Evolutionary conservation across 352 stramenopile genomes (phyloP).

Genomic region (Phytophthora quininea): DNA sequence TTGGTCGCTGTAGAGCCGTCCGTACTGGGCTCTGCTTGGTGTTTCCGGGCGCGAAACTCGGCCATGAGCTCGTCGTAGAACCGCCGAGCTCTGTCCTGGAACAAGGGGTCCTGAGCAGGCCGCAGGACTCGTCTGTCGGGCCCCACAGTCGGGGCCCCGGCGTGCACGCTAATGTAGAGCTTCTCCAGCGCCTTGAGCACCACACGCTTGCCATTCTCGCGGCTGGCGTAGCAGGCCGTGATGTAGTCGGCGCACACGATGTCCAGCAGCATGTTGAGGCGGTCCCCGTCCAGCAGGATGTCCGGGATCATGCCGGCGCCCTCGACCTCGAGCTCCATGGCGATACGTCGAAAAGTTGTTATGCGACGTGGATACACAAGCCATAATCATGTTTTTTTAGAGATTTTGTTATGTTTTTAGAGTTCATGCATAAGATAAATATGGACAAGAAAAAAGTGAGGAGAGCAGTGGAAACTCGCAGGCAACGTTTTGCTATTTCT

Average conservation of each 20-base stretch:
- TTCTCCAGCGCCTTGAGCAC: slow-evolving; percentile 82
- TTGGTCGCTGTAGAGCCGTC: slow-evolving; percentile 21
- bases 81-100: slow-evolving; percentile 48
- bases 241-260: slow-evolving; percentile 88
- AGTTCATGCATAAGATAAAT: too few relatives aligned
- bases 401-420: too few relatives aligned
- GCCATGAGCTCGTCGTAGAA: slow-evolving; percentile 72
- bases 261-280: slow-evolving; percentile 86
- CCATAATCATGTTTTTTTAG: too few relatives aligned
- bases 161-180: slow-evolving; percentile 78
- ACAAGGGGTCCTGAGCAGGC: slow-evolving; percentile 49
- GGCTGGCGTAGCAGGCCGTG: slow-evolving; percentile 84
- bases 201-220: slow-evolving; percentile 83
- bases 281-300: slow-evolving; percentile 75
- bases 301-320: slow-evolving; percentile 47
- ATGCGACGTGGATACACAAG: too few relatives aligned
- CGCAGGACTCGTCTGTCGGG: slow-evolving; percentile 15
- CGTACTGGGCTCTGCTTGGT: slow-evolving; percentile 24
- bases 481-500: too few relatives aligned
- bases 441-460: too few relatives aligned
- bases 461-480: too few relatives aligned
- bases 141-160: slow-evolving; percentile 26
- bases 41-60: slow-evolving; percentile 48
- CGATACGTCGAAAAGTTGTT: too few relatives aligned
- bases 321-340: background rate